A percentile compares a stretch with the other conserved stretches of the same genome.
These are phyloP conservation scores for Cornus suecica DNA, from an alignment of 148 eudicot species.

Conservation along the genomic window DNA sequence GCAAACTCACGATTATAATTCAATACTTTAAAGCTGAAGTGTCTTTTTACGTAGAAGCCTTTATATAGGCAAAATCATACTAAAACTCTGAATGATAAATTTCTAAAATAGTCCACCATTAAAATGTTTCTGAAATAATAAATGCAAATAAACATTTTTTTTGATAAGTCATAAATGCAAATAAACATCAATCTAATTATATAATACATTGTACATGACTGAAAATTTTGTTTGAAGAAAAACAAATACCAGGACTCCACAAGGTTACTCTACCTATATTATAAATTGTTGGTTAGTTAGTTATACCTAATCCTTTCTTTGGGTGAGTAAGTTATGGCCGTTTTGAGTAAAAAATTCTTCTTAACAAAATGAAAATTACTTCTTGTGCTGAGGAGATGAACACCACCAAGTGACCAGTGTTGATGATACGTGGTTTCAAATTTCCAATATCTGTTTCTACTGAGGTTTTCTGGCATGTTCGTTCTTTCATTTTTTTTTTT, in stretches of 20 bases:
- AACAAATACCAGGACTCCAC: neutral
- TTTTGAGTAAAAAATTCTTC: neutral
- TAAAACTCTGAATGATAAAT: too few relatives aligned
- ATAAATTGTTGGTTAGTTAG: neutral
- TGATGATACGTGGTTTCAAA: neutral
- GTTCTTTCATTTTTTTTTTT: neutral
- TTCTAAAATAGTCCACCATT: too few relatives aligned
- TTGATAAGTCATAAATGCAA: too few relatives aligned
- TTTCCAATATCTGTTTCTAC: neutral
- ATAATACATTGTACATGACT: too few relatives aligned
- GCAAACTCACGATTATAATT: too few relatives aligned
- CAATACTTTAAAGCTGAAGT: too few relatives aligned
- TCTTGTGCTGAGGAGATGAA: neutral
- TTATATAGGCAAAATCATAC: too few relatives aligned
- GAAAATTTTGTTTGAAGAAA: too few relatives aligned
- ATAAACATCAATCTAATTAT: too few relatives aligned
- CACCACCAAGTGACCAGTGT: neutral
- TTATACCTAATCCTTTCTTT: neutral
- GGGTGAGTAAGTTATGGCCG: neutral
- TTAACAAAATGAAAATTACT: neutral
- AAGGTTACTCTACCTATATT: neutral
- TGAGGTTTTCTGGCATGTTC: neutral
- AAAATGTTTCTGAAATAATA: too few relatives aligned
- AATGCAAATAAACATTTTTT: too few relatives aligned
- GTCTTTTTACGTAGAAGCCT: too few relatives aligned